Base-by-base conservation (phyloP, 441 rosid genomes). In the Theobroma grandiflorum region DNA sequence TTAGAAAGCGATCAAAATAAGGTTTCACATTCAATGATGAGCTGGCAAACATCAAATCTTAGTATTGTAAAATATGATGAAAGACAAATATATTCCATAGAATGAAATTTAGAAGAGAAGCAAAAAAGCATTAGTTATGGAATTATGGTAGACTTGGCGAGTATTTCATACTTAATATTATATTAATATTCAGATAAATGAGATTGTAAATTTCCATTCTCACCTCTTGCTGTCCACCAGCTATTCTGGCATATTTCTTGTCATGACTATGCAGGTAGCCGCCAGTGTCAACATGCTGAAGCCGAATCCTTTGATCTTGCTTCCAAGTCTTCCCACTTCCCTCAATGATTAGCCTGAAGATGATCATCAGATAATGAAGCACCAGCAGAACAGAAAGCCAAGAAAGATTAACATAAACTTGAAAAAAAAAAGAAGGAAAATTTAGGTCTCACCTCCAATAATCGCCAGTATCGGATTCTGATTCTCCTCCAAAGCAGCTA, bases 181-280 rank as follows among this genome's bases (percentile, higher is more conserved):
- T 57, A 57, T 49, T 31, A 70, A 49, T 31, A 31, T 70, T 71
- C 18, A 33, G 42, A 72, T 18, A 72, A 26, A 26, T 26, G 31
- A 26, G 31, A 26, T 26, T 45, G 10, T 45, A 45, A 10, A 71
- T 18, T 58, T 47, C 49, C 22, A 73, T 82, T 37, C 89, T 85
- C 80, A 95, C 99, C 98, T 97, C 99, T 83, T 97, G 99, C 84
- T 97, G 99, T n/a, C 98, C 99, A 72, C 99, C 99, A 68, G 99
- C 99, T 73, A 95, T 94, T 31, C 98, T 88, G 80, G 92, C 88
- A 89, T 95, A 95, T 83, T 93, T 97, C 91, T 95, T 97, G 91
- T 93, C 93, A 75, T 97, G 99, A 80, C 99, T 95, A 73, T 97
- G 99, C 64, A 97, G 89, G 83, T 92, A 95, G 75, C 98, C 99